Base-by-base conservation (phyloP, 495 filamentous ascomycete species). In the Hyaloscypha hepaticicola region DNA sequence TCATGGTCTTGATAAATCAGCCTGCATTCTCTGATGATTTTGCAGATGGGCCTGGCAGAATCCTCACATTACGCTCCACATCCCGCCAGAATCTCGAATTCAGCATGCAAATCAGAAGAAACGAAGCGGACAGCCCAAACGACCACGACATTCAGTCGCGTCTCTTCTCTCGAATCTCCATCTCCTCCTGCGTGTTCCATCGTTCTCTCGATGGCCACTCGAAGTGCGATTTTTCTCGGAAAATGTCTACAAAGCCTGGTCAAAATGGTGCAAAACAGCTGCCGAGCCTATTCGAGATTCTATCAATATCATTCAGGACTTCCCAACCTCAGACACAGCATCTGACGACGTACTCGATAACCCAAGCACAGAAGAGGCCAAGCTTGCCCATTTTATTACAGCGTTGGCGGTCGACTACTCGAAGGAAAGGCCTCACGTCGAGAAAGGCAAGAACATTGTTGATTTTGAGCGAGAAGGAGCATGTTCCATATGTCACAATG, bases 21-120 rank as follows among this genome's bases (percentile, higher is more conserved):
- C 4, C 31, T 33, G 7, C 12, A 12, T 6, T 12, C 12, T 45
- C 38, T 45, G 19, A 45, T 16, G 50, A 31, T 68, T 11, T 41
- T 49, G 11, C 34, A 95, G 91, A 83, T 98, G 94, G 94, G 94
- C 94, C 34, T 92, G 94, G 83, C 92, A 90, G 66, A 90, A 97
- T 72, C 82, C 91, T 0, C 87, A 92, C 68, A 70, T 85, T 26
- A 89, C 93, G 5, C 78, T 86, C 24, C 91, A 94, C 72, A 88
- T 96, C 64, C 77, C 85, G 4, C 72, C 82, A 0, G 76, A 78
- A 16, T 79, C 86, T 34, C 82, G 87, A 49, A 75, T 85, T 38
- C 75, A 78, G 22, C 66, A 77, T 28, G 58, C 79, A 14, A 76
- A 70, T 4, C 66, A 70, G 22, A 68, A 45, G 29, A 78, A 80